Base-by-base conservation (phyloP, 306 rosid species). In the Quercus bicolor region DNA sequence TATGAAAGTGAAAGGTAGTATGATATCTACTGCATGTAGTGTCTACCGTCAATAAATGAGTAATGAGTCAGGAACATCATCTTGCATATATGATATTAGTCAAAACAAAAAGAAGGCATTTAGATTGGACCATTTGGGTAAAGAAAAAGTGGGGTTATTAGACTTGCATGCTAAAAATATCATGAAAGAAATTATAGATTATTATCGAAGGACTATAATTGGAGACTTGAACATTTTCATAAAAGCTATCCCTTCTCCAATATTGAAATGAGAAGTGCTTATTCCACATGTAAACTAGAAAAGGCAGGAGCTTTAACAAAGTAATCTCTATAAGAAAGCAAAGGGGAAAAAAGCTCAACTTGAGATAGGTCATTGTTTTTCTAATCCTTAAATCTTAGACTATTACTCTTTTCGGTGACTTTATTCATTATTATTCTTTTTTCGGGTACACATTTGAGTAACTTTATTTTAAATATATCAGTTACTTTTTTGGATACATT, bases 31-130 rank as follows among this genome's bases (percentile, higher is more conserved):
- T 81, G n/a, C n/a, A n/a, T n/a, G 78, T 87, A 40, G 45, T 40
- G 11, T 57, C 81, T 62, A 64, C 76, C 75, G 66, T 62, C 83
- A 69, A 80, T 75, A 71, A 72, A 86, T 48, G 77, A 71, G 43
- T 65, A 26, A 65, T 20, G 48, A 78, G 84, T 83, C 77, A 55
- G 60, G 74, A 52, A 80, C 82, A 82, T 74, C 85, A 62, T 75
- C 79, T 68, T 75, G 66, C 68, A 71, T 56, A 70, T 81, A 76
- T 76, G 54, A 56, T 10, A 48, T 23, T 37, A 19, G 76, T 77
- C 87, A 84, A 84, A 12, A 65, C 71, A 45, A 61, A 28, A 73
- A 3, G 12, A 70, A 7, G 7, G 5, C 31, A 43, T 57, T 56
- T 71, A 80, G 64, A 2, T 68, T 68, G 40, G 18, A 65, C 23